These are phyloP conservation scores for Fusarium xylarioides DNA, from an alignment of 2,329 filamentous ascomycete species.

Conservation along the genomic window DNA sequence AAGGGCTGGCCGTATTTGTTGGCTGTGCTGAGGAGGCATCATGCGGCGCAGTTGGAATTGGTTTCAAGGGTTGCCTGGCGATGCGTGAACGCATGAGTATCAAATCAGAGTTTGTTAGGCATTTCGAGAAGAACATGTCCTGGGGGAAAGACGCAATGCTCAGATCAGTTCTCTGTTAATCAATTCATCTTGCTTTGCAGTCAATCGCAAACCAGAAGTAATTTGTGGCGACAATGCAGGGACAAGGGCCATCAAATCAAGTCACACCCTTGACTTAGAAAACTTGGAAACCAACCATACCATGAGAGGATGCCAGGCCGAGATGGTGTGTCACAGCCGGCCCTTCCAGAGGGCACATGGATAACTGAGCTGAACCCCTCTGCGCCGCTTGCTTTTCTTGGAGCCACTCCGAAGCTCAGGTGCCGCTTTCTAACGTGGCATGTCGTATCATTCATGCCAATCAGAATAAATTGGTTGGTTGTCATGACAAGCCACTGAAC, in stretches of 20 bases:
- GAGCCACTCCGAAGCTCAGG: constrained; percentile 23
- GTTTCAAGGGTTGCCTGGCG: background rate
- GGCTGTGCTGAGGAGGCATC: background rate
- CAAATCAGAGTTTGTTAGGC: background rate
- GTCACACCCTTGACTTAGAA: constrained; percentile 20
- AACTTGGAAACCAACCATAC: constrained; percentile 30
- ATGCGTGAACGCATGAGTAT: background rate
- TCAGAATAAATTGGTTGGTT: constrained; percentile 20
- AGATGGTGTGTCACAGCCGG: constrained; percentile 33
- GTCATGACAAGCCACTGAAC: constrained; percentile 16
- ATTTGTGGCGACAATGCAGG: constrained; percentile 18
- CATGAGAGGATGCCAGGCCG: constrained; percentile 27
- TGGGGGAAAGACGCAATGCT: too few relatives aligned
- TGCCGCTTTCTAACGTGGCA: constrained; percentile 21
- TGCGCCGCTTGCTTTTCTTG: background rate
- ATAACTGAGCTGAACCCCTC: constrained; percentile 10
- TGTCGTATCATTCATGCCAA: constrained; percentile 4
- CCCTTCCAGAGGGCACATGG: constrained; percentile 11
- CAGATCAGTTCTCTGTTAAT: background rate
- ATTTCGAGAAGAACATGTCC: background rate
- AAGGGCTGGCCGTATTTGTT: background rate
- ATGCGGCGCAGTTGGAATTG: constrained; percentile 6
- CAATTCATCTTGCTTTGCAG: background rate
- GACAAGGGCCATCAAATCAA: constrained; percentile 28
- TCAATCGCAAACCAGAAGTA: background rate